phyloP scores from a whole-genome alignment of 2,329 filamentous ascomycete genomes.

The Aspergillus neoniger region DNA sequence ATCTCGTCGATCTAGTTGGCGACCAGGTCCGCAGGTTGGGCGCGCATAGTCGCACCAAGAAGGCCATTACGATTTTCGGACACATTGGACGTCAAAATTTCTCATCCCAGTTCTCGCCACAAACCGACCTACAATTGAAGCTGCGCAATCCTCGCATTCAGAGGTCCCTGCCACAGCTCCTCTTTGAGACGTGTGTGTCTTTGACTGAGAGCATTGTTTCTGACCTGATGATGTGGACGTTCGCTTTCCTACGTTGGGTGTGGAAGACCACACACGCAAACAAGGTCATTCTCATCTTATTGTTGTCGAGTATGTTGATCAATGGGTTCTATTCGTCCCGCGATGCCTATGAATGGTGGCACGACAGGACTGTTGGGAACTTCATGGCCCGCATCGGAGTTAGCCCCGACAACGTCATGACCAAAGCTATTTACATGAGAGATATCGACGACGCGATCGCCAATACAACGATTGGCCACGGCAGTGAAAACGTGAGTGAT shows the following conservation, averaged over 20 bases:
- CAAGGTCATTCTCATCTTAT: constrained; percentile 68
- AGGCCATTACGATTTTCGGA: constrained; percentile 52
- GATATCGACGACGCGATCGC: constrained; percentile 71
- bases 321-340: constrained; percentile 77
- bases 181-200: constrained; percentile 69
- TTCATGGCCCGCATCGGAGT: constrained; percentile 85
- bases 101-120: constrained; percentile 41
- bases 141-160: constrained; percentile 60
- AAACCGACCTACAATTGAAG: constrained; percentile 37
- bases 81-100: constrained; percentile 49
- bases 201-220: constrained; percentile 74
- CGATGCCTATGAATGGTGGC: constrained; percentile 78
- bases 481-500: constrained; percentile 32
- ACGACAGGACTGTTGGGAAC: constrained; percentile 73
- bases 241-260: constrained; percentile 65
- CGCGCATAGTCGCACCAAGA: constrained; percentile 50
- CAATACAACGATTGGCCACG: constrained; percentile 33
- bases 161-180: constrained; percentile 65
- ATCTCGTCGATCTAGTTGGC: constrained; percentile 52
- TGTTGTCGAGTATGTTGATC: constrained; percentile 68
- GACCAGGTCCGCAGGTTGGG: constrained; percentile 52
- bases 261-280: constrained; percentile 73
- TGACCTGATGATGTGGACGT: constrained; percentile 74
- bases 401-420: constrained; percentile 76
- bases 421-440: constrained; percentile 77